Conservation (phyloP, 371 early-diverging fungal genomes). For the Mortierella sp. region DNA sequence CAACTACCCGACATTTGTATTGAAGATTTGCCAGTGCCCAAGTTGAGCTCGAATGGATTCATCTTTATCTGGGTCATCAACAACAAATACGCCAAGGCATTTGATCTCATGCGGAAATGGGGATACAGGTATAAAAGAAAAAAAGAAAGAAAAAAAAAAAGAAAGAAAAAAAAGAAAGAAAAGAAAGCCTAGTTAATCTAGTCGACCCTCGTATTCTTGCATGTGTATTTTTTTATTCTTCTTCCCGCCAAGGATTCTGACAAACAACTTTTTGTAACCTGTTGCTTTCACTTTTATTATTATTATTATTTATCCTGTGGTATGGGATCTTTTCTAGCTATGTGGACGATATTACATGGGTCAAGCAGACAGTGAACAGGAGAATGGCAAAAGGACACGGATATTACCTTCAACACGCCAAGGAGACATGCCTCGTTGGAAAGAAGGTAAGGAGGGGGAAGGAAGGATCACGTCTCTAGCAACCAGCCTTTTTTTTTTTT, state of each 20-base stretch:
- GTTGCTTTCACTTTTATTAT: not conserved
- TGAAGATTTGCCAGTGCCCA: slow-evolving; percentile 88
- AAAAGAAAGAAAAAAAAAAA: no score
- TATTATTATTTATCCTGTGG: not conserved
- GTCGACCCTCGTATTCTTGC: not conserved
- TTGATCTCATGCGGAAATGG: slow-evolving; percentile 93
- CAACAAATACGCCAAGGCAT: slow-evolving; percentile 93
- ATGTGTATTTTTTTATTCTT: not conserved
- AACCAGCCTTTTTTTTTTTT: not conserved
- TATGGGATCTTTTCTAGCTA: slow-evolving; percentile 68
- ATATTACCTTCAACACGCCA: slow-evolving; percentile 95
- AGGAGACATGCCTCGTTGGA: slow-evolving; percentile 95
- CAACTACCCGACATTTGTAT: slow-evolving; percentile 93
- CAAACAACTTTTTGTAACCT: not conserved
- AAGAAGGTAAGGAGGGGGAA: slow-evolving; percentile 65
- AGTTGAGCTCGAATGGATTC: slow-evolving; percentile 88
- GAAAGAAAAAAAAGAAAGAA: no score
- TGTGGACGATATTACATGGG: slow-evolving; percentile 96
- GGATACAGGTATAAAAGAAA: slow-evolving; percentile 74
- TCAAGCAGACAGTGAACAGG: slow-evolving; percentile 94
- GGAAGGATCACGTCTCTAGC: no score
- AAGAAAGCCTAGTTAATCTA: slow-evolving; percentile 19
- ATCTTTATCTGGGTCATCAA: slow-evolving; percentile 97
- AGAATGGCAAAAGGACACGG: slow-evolving; percentile 97
- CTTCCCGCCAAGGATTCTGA: not conserved